Evolutionary conservation across 192 early-diverging fungal species (phyloP).

Genomic region (Podila epicladia): DNA sequence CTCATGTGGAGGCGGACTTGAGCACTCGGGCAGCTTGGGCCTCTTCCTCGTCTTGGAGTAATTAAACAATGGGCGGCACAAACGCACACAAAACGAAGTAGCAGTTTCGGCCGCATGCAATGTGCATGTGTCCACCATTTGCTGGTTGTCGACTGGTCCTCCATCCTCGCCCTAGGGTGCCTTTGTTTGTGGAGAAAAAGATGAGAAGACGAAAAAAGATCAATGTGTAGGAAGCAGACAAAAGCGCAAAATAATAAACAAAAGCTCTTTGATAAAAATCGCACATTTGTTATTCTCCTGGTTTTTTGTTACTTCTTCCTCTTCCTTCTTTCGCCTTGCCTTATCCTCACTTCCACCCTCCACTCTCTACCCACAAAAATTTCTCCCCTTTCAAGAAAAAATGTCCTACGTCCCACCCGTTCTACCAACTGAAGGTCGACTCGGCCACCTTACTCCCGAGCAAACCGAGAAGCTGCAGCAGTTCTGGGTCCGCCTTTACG

Average conservation of each 20-base stretch:
- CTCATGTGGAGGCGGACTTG: neutral
- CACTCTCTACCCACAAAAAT: neutral
- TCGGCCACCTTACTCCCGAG: constrained; percentile 42
- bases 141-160: too few species aligned
- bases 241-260: too few species aligned
- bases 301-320: neutral
- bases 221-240: neutral
- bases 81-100: neutral
- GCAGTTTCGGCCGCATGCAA: too few species aligned
- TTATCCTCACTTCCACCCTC: neutral
- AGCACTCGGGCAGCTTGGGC: neutral
- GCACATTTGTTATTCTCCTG: neutral
- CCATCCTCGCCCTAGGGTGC: too few species aligned
- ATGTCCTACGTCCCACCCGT: constrained; percentile 20
- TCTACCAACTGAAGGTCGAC: constrained; percentile 40
- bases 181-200: neutral
- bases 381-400: neutral
- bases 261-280: too few species aligned
- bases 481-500: constrained; percentile 45
- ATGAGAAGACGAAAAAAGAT: too few species aligned
- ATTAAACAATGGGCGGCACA: neutral
- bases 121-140: neutral
- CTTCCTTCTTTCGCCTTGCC: neutral
- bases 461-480: constrained; percentile 42
- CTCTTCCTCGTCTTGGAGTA: neutral